Conservation (phyloP, 306 rosid genomes). For the Lathyrus tuberosus region DNA sequence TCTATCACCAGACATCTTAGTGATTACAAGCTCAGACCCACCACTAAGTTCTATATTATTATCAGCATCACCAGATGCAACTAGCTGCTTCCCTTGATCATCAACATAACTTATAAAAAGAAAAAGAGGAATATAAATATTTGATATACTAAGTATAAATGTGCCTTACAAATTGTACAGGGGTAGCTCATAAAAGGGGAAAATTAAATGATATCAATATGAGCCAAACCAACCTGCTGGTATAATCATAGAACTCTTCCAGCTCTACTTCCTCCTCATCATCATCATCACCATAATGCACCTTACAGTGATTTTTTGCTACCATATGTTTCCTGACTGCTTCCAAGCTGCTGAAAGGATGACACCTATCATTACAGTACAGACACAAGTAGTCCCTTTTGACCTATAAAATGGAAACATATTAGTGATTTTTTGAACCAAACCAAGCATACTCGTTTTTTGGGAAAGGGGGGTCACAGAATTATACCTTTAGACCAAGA, state of each 20-base stretch:
- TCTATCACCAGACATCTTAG: slow-evolving; percentile 53
- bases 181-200: not conserved
- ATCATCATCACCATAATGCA: slow-evolving; percentile 85
- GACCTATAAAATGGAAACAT: slow-evolving; percentile 56
- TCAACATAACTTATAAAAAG: slow-evolving; percentile 61
- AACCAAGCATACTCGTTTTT: not conserved
- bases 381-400: slow-evolving; percentile 82
- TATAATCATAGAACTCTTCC: slow-evolving; percentile 94
- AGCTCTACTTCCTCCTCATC: slow-evolving; percentile 83
- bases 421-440: not conserved
- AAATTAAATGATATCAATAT: slow-evolving; percentile 10
- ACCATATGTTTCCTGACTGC: slow-evolving; percentile 98
- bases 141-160: slow-evolving; percentile 20
- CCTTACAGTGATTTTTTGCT: slow-evolving; percentile 94
- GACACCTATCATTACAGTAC: slow-evolving; percentile 84
- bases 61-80: slow-evolving; percentile 56
- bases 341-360: slow-evolving; percentile 87
- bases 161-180: not conserved
- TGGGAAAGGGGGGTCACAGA: not conserved
- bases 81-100: slow-evolving; percentile 78
- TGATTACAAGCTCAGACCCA: slow-evolving; percentile 86
- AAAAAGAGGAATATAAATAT: slow-evolving; percentile 1
- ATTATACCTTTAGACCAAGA: slow-evolving; percentile 81
- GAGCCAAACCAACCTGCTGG: slow-evolving; percentile 65
- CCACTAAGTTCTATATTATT: slow-evolving; percentile 62